Conservation (phyloP, 305 asterid genomes). For the Salvia sclarea region DNA sequence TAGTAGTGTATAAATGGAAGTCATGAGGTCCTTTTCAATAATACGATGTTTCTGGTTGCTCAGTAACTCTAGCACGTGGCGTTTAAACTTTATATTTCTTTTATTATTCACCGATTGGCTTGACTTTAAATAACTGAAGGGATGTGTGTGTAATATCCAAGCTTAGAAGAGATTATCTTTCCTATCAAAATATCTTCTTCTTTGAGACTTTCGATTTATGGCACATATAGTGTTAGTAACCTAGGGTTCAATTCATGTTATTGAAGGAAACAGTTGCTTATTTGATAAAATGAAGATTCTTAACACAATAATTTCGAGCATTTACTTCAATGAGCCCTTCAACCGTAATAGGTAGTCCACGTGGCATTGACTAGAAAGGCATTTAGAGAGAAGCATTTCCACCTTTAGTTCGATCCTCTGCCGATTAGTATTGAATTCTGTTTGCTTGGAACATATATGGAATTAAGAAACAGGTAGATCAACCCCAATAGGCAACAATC, state of each 20-base stretch:
- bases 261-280: slow-evolving; percentile 3
- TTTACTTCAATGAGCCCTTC: slow-evolving; percentile 24
- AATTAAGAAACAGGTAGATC: slow-evolving; percentile 13
- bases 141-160: not conserved
- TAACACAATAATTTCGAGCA: not conserved
- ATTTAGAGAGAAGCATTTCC: not conserved
- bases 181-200: not conserved
- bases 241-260: slow-evolving; percentile 13
- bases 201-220: not conserved
- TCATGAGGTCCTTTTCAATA: not conserved
- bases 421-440: not conserved
- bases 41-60: slow-evolving; percentile 16
- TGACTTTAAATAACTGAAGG: not conserved
- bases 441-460: not conserved
- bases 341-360: slow-evolving; percentile 4
- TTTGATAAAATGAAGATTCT: slow-evolving; percentile 17
- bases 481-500: slow-evolving; percentile 8
- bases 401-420: not conserved
- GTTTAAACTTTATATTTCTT: not conserved
- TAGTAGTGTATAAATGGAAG: not conserved
- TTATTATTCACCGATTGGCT: slow-evolving; percentile 5
- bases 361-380: not conserved
- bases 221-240: not conserved
- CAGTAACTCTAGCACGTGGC: not conserved
- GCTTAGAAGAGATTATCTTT: not conserved